Percentiles rank a stretch among this genome's conserved stretches.
phyloP scores from a whole-genome alignment of 768 basidiomycete species.

The Suillus subaureus region DNA sequence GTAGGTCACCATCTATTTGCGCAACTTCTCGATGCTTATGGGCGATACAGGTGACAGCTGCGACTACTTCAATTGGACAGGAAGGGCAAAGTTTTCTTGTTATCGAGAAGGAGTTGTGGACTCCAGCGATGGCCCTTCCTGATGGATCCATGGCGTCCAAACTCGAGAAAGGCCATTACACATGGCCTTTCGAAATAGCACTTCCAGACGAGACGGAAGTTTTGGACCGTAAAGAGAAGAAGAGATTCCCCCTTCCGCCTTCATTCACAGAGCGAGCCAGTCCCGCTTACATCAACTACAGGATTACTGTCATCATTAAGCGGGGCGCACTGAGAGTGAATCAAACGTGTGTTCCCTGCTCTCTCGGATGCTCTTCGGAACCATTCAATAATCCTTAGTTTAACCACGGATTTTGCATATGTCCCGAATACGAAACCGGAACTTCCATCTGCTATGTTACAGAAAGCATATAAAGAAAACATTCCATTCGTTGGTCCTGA shows the following conservation, averaged over 20 bases:
- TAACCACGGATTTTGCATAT: conserved; percentile 37
- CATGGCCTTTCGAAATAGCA: conserved; percentile 50
- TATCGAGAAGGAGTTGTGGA: conserved; percentile 46
- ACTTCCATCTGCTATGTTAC: conserved; percentile 38
- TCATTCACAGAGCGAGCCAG: conserved; percentile 58
- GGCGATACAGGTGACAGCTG: conserved; percentile 42
- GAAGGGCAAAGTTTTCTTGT: conserved; percentile 53
- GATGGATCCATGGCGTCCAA: conserved; percentile 27
- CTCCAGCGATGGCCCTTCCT: conserved; percentile 27
- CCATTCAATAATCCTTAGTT: conserved; percentile 21
- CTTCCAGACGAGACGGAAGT: conserved; percentile 47
- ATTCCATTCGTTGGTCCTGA: conserved; percentile 38
- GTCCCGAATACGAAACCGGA: conserved; percentile 35
- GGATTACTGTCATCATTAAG: conserved; percentile 50
- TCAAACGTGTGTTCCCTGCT: conserved; percentile 31
- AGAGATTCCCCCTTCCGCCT: conserved; percentile 48
- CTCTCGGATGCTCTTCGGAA: neutral
- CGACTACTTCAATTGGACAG: conserved; percentile 57
- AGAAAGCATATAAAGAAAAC: conserved; percentile 38
- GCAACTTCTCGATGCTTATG: neutral
- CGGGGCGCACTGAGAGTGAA: conserved; percentile 51
- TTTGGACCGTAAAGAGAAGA: conserved; percentile 38
- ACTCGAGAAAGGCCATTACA: conserved; percentile 46
- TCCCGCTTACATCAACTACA: conserved; percentile 59
- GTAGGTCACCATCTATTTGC: neutral